Evolutionary conservation across 345 rosid species (phyloP), one percentile per base, ranked within the genome.

Genomic region (Sonneratia alba): DNA sequence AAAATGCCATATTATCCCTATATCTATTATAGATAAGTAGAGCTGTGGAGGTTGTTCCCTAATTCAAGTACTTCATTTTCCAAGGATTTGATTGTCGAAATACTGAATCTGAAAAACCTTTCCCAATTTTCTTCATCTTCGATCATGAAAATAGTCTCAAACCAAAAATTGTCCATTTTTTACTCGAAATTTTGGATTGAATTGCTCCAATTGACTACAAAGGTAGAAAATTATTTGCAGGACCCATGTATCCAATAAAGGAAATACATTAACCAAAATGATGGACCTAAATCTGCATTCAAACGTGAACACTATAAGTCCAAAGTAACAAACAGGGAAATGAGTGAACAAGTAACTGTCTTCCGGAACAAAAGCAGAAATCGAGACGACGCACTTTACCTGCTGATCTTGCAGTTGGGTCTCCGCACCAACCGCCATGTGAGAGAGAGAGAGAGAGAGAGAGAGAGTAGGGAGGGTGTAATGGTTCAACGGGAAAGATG

Each of bases 371-470:
- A 64, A 36, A 22, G 56, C 59, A 24, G 71, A 48, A 48, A 15
- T 36, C 18, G 2, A 15, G 4, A 13, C 4, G 22, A 45, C 71
- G 8, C n/a, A 21, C 18, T 47, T 24, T 11, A 18, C 59, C 71
- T 53, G 57, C 86, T 87, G 84, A 40, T 87, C 92, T 64, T 78
- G 91, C 19, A 87, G 75, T 2, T 85, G 87, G 36, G 77, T 73
- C 70, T 90, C 94, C 51, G 89, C 75, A 76, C 86, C 87, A 37
- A 90, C 86, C 79, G 89, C 91, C 96, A 90, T 90, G 68, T 64
- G 36, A 24, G 61, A 69, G 55, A 70, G 32, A n/a, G 53, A 51
- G 56, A 62, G 64, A 71, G 18, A 51, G 19, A 16, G 68, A 62
- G 69, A 72, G 78, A 70, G 67, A 10, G 38, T 64, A 4, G 67